Conservation (phyloP, 2,329 filamentous ascomycete genomes). For the Drechslerella stenobrocha region DNA sequence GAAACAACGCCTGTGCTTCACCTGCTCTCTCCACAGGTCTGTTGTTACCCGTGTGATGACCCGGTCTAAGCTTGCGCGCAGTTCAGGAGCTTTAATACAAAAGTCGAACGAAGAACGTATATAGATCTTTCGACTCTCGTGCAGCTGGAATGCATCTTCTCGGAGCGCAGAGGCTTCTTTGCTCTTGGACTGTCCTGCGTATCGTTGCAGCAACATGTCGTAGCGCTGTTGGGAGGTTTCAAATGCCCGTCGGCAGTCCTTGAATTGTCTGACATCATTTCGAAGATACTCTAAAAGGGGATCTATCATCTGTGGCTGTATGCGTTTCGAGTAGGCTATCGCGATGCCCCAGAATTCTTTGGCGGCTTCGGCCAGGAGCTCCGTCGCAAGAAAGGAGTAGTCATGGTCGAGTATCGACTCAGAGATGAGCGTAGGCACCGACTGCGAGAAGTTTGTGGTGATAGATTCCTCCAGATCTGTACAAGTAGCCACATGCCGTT, state of each 20-base stretch:
- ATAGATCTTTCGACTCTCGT: slow-evolving; percentile 88
- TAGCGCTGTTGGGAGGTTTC: slow-evolving; percentile 82
- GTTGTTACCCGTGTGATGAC: slow-evolving; percentile 80
- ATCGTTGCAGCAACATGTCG: slow-evolving; percentile 78
- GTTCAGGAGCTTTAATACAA: slow-evolving; percentile 80
- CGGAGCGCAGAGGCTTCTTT: slow-evolving; percentile 89
- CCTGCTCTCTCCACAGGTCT: slow-evolving; percentile 88
- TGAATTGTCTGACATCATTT: slow-evolving; percentile 80
- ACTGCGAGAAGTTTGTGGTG: slow-evolving; percentile 71
- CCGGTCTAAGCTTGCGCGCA: slow-evolving; percentile 81
- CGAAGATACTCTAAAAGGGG: slow-evolving; percentile 77
- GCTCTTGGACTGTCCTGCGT: slow-evolving; percentile 81
- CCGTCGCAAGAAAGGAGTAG: slow-evolving; percentile 85
- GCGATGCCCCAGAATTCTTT: slow-evolving; percentile 84
- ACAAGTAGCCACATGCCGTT: background rate
- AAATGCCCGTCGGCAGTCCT: slow-evolving; percentile 67
- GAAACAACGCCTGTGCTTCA: slow-evolving; percentile 68
- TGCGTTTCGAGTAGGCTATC: slow-evolving; percentile 72
- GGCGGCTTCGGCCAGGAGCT: slow-evolving; percentile 79
- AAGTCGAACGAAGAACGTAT: slow-evolving; percentile 92
- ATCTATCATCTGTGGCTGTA: slow-evolving; percentile 76
- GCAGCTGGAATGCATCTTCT: slow-evolving; percentile 93
- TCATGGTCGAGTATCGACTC: slow-evolving; percentile 92
- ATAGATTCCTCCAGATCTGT: slow-evolving; percentile 74
- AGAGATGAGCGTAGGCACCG: slow-evolving; percentile 72